These are phyloP conservation scores for Astraeus odoratus DNA, from an alignment of 768 basidiomycete species.

Conservation along the genomic window DNA sequence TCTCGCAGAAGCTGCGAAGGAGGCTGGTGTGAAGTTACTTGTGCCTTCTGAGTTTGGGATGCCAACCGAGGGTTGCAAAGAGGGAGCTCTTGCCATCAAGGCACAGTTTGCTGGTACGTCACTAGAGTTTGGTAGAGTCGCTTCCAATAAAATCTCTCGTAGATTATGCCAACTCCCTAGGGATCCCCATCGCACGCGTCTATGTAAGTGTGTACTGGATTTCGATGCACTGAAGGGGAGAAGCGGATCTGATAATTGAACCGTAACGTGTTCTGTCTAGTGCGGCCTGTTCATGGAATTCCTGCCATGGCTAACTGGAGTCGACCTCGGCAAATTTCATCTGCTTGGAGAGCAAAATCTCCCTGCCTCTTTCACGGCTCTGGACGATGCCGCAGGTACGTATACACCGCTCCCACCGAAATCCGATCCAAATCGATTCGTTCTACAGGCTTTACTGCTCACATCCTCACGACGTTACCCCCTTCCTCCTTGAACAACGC, in stretches of 20 bases:
- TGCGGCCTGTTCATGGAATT: conserved; percentile 29
- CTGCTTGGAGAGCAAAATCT: conserved; percentile 27
- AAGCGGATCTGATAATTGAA: background rate
- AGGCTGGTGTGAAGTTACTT: conserved; percentile 31
- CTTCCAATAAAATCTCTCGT: background rate
- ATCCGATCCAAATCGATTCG: background rate
- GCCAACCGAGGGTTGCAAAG: conserved; percentile 27
- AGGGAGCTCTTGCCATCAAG: conserved; percentile 20
- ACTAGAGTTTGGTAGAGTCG: background rate
- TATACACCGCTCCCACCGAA: conserved; percentile 8
- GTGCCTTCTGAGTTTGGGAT: conserved; percentile 34
- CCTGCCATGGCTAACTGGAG: conserved; percentile 24
- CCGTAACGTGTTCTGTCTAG: conserved; percentile 13
- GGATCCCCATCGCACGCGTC: conserved; percentile 25
- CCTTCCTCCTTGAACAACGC: conserved; percentile 19
- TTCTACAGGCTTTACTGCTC: conserved; percentile 28
- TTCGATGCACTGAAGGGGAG: too few relatives aligned
- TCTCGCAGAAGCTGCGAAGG: conserved; percentile 31
- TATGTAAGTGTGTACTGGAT: conserved; percentile 20
- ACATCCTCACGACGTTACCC: conserved; percentile 28
- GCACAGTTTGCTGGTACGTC: conserved; percentile 23
- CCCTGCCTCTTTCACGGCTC: conserved; percentile 25
- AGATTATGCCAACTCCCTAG: conserved; percentile 26
- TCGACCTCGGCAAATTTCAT: conserved; percentile 24
- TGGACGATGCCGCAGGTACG: conserved; percentile 30